Evolutionary conservation across 139 green algal genomes (phyloP).

Genomic region (Volvox africanus): DNA sequence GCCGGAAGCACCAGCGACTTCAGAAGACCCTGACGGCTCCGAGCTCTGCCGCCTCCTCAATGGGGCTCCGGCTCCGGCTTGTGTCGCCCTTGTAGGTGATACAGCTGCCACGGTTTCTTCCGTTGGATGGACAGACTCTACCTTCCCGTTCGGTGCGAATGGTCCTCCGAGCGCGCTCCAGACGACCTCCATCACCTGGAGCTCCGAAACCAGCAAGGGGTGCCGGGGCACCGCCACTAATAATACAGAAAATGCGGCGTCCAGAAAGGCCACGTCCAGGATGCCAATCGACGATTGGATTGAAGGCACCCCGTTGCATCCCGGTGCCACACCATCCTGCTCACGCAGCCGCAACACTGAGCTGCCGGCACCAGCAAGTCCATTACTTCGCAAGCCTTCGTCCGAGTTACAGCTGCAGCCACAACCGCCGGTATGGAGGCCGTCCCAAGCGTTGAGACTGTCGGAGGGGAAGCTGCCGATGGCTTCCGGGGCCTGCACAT

Average conservation of each 20-base stretch:
- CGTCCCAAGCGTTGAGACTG: too few species aligned
- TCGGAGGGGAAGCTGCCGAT: too few species aligned
- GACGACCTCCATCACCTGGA: background rate
- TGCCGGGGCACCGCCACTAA: background rate
- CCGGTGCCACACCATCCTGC: too few species aligned
- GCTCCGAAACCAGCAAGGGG: background rate
- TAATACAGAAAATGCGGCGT: constrained; percentile 10
- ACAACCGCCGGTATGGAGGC: too few species aligned
- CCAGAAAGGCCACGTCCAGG: background rate
- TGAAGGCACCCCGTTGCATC: too few species aligned
- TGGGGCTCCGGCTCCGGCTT: background rate
- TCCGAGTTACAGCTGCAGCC: too few species aligned
- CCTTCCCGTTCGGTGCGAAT: background rate
- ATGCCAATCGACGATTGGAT: too few species aligned
- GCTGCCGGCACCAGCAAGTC: too few species aligned
- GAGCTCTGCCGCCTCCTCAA: background rate
- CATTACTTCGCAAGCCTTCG: too few species aligned
- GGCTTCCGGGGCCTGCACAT: background rate
- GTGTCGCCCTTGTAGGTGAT: background rate
- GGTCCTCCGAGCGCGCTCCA: background rate
- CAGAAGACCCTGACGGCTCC: background rate
- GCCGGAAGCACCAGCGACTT: background rate
- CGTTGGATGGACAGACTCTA: background rate
- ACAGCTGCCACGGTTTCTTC: background rate
- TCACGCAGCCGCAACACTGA: background rate